Percentiles rank a stretch among this genome's conserved stretches.
Conservation (phyloP, 116 monocot genomes). For the Phalaenopsis hybrid region DNA sequence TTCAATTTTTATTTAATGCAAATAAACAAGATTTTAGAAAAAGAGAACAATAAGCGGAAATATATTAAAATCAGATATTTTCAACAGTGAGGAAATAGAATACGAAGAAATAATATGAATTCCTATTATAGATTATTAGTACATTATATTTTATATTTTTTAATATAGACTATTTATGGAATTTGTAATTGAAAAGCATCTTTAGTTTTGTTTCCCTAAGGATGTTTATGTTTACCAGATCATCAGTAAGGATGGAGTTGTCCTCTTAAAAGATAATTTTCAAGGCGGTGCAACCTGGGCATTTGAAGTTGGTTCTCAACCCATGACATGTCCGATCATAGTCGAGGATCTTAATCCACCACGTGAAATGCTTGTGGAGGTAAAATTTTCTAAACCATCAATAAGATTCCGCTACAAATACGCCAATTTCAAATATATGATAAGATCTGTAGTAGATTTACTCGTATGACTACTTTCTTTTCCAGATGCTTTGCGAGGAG, state of each 20-base stretch:
- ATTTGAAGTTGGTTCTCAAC: slow-evolving; percentile 46
- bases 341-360: slow-evolving; percentile 56
- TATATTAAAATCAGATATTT: neutral
- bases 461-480: neutral
- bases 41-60: too few relatives aligned
- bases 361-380: slow-evolving; percentile 57
- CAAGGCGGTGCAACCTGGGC: slow-evolving; percentile 62
- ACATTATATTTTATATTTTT: neutral
- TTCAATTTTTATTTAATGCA: too few relatives aligned
- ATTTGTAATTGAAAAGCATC: neutral
- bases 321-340: slow-evolving; percentile 42
- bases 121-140: neutral
- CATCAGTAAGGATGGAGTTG: slow-evolving; percentile 24
- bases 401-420: neutral
- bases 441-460: neutral
- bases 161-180: too few relatives aligned
- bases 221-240: slow-evolving; percentile 15
- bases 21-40: neutral
- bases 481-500: slow-evolving; percentile 46
- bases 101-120: neutral
- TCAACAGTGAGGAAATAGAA: neutral
- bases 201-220: neutral
- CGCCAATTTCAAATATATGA: neutral
- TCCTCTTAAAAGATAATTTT: slow-evolving; percentile 40
- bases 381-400: neutral